Evolutionary conservation across 1,284 basidiomycete species (phyloP), one percentile per base, ranked within the genome.

Genomic region (Ustilago bromivora): DNA sequence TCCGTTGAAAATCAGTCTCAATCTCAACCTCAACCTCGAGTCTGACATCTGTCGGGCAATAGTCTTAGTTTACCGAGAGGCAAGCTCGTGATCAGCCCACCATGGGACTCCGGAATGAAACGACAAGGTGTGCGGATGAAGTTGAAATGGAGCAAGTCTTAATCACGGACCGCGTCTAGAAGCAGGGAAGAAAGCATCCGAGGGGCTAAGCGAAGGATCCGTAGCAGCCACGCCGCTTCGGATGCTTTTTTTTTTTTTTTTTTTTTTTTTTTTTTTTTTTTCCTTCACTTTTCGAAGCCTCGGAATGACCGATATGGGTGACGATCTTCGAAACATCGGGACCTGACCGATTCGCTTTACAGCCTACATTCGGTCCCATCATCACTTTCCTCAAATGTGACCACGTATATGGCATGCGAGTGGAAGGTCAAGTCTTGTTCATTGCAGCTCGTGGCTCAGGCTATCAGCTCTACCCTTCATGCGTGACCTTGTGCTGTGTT

Each of bases 171-270:
- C 43, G 43, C 43, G 11, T 17, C 40, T 17, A n/a, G 52, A 54
- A 54, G 52, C n/a, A 13, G 2, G 34, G 36, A n/a, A 36, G 13
- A 54, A 54, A 36, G 51, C 51, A n/a, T 54, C 52, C 52, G 34
- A 54, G 52, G n/a, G 17, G 52, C 52, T 0, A 32, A 28, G 11
- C 15, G 11, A 8, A 32, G 11, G n/a, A 11, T 49, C 23, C 28
- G 49, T 40, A 11, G 38, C 11, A 7, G 49, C 23, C 49, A 51
- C 49, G 49, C 49, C 10, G 49, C 49, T 36, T 54, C 52, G 52
- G 52, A 54, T 54, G 34, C 17, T 54, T 54, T 54, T 36, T 28
- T 2, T 28, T 3, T 23, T 23, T 23, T 23, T 23, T 2, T 23
- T 23, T 23, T 2, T 23, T 28, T 28, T 28, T 28, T 0, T 28